Evolutionary conservation across 352 stramenopile genomes (phyloP).

Genomic region (Salisapilia sapeloensis): DNA sequence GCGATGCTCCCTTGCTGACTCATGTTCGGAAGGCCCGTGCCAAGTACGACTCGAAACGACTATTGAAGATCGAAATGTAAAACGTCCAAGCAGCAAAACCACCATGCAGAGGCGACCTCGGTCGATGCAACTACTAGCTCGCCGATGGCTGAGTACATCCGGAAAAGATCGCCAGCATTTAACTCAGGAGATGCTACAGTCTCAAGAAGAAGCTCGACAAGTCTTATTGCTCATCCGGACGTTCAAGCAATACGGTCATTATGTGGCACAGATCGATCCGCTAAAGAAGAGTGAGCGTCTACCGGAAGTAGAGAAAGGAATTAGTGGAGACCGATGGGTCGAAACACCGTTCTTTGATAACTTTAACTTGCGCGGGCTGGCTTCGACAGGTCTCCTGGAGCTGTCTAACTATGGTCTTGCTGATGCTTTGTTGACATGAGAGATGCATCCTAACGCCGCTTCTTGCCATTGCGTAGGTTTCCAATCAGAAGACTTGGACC

Average conservation of each 20-base stretch:
- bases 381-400: conserved; percentile 67
- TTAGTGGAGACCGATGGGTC: conserved; percentile 68
- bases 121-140: no score
- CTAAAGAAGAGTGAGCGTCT: conserved; percentile 55
- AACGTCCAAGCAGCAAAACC: no score
- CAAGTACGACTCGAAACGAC: no score
- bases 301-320: conserved; percentile 71
- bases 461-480: conserved; percentile 47
- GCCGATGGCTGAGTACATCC: no score
- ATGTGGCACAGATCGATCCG: conserved; percentile 76
- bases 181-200: conserved; percentile 62
- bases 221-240: conserved; percentile 74
- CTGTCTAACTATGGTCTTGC: conserved; percentile 69
- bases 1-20: no score
- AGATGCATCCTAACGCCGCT: background rate
- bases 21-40: no score
- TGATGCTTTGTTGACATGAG: no score
- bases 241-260: conserved; percentile 82
- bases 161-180: no score
- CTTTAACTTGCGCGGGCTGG: conserved; percentile 70
- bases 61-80: no score
- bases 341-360: conserved; percentile 79
- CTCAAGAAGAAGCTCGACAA: conserved; percentile 70
- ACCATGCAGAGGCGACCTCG: no score
- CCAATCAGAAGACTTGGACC: conserved; percentile 77